These are phyloP conservation scores for Ogataea degrootiae DNA, from an alignment of 805 yeast genomes.

Conservation along the genomic window DNA sequence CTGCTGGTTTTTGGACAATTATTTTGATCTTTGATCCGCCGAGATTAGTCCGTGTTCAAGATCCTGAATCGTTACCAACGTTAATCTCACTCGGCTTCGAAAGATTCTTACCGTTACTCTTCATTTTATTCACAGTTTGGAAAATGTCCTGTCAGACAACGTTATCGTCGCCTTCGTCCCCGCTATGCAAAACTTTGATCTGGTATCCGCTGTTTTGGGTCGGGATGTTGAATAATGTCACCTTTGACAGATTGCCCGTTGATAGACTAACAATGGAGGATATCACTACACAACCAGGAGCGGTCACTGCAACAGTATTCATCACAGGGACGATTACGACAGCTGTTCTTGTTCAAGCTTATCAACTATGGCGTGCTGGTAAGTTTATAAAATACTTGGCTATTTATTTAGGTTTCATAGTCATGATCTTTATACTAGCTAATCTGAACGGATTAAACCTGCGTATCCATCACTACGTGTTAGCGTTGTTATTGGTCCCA, in stretches of 20 bases:
- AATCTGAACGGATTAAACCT: conserved; percentile 63
- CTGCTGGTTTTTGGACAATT: conserved; percentile 83
- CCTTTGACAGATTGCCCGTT: conserved; percentile 84
- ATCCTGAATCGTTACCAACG: conserved; percentile 49
- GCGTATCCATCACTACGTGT: conserved; percentile 73
- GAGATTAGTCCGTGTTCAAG: conserved; percentile 45
- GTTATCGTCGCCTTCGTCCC: conserved; percentile 33
- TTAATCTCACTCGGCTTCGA: conserved; percentile 68
- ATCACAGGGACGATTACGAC: conserved; percentile 43
- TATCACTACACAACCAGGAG: conserved; percentile 71
- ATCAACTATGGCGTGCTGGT: conserved; percentile 75
- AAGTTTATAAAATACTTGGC: conserved; percentile 53
- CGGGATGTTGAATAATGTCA: conserved; percentile 79
- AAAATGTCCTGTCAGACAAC: conserved; percentile 48
- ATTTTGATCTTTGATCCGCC: conserved; percentile 80
- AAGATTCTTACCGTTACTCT: conserved; percentile 69
- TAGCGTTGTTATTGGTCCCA: conserved; percentile 73
- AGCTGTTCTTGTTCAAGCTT: conserved; percentile 70
- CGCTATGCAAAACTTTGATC: conserved; percentile 39
- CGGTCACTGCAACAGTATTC: conserved; percentile 54
- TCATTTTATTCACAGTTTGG: conserved; percentile 71
- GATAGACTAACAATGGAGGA: conserved; percentile 77
- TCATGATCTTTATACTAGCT: conserved; percentile 41
- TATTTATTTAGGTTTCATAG: conserved; percentile 45
- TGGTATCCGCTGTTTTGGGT: conserved; percentile 86